Base-by-base conservation (phyloP, 305 asterid genomes). In the Fraxinus xanthoxyloides region DNA sequence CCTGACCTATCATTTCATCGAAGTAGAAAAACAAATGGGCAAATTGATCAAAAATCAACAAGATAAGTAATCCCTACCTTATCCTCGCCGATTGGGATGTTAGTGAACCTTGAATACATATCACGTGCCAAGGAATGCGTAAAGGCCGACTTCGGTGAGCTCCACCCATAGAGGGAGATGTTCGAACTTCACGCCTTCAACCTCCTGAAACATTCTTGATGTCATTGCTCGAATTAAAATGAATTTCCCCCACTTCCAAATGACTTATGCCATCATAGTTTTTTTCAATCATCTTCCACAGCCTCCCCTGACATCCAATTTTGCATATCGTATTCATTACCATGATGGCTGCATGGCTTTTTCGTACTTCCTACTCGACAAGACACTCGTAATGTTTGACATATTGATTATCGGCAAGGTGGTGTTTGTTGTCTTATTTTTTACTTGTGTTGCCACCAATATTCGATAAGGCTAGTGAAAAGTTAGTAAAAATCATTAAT, bases 371-470 rank as follows among this genome's bases (percentile, higher is more conserved):
- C 15, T 40, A 40, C 15, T 38, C 12, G 13, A 38, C 13, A 1
- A 38, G 46, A 7, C 12, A 3, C 48, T 38, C 3, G 3, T 38
- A 38, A 38, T 38, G 1, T 38, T 38, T 38, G 48, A 3, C 15
- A 38, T 38, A 38, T 3, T 38, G 48, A 38, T 38, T 38, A 38
- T 0, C 3, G 0, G 0, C 48, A 9, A 38, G 48, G 48, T 38
- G 46, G 46, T 38, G 13, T 10, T 7, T 6, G 2, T 7, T 38
- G 3, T 38, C 46, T 0, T 8, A 0, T 38, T 38, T 38, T 51
- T 80, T 72, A 82, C 85, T 21, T 79, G 61, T 8, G 85, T 83
- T 28, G 24, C 85, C 46, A 21, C 12, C 69, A 76, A 59, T 43
- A 76, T 81, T 56, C 21, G 79, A 30, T 30, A 30, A 30, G 35